Conservation (phyloP, 73 alveolate genomes). For the Stentor coeruleus region DNA sequence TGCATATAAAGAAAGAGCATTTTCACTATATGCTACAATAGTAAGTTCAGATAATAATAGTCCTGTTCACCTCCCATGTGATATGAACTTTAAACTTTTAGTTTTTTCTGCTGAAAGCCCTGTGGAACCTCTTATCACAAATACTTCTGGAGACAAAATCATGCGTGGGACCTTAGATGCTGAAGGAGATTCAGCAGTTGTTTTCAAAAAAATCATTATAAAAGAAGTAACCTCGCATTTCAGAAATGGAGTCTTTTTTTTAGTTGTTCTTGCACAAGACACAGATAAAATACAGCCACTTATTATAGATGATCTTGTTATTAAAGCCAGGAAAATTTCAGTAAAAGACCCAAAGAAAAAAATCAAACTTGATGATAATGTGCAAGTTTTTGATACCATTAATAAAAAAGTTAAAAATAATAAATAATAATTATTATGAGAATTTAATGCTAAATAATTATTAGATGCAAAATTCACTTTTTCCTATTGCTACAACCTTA, state of each 20-base stretch:
- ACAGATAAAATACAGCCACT: neutral
- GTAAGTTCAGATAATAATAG: neutral
- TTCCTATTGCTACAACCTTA: slow-evolving; percentile 2
- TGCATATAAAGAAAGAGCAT: slow-evolving; percentile 6
- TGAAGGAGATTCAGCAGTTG: slow-evolving; percentile 18
- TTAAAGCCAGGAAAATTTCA: slow-evolving; percentile 9
- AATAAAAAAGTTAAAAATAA: no score
- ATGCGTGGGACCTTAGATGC: slow-evolving; percentile 12
- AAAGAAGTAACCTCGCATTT: slow-evolving; percentile 13
- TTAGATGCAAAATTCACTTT: slow-evolving; percentile 23
- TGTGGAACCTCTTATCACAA: neutral
- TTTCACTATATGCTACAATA: neutral
- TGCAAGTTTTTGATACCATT: no score
- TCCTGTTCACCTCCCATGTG: neutral
- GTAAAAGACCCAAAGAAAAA: no score
- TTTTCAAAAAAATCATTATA: slow-evolving; percentile 1
- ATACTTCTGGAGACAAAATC: no score
- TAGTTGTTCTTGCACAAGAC: neutral
- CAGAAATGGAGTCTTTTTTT: neutral
- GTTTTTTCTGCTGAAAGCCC: neutral
- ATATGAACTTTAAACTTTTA: no score
- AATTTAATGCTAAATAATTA: no score
- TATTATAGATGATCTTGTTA: neutral
- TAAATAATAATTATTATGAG: no score
- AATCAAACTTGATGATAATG: no score